Conservation (phyloP, 164 flowering plant species). For the Pachysandra terminalis region DNA sequence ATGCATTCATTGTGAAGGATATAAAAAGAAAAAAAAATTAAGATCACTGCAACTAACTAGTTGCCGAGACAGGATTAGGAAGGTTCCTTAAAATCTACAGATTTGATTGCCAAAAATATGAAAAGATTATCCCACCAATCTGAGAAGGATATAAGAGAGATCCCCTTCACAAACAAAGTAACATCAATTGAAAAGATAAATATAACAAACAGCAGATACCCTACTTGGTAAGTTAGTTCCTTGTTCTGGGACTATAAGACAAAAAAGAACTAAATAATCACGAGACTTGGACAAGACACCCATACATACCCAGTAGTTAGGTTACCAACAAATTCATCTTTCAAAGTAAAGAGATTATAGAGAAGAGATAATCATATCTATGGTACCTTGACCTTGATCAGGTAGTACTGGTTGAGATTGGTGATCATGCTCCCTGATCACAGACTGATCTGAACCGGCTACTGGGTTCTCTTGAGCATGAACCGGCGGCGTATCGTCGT, state of each 20-base stretch:
- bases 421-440: not conserved
- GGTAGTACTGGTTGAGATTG: constrained; percentile 24
- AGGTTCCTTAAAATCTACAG: no score
- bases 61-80: no score
- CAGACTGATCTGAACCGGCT: not conserved
- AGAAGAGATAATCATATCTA: not conserved
- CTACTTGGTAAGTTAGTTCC: constrained; percentile 1
- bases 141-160: no score
- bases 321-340: not conserved
- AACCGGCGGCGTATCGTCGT: constrained; percentile 1
- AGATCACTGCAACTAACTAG: no score
- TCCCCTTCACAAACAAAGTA: not conserved
- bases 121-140: no score
- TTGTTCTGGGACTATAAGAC: constrained; percentile 15
- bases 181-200: not conserved
- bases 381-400: constrained; percentile 33
- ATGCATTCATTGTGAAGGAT: no score
- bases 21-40: no score
- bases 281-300: not conserved
- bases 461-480: constrained; percentile 11
- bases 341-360: no score
- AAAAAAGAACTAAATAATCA: constrained; percentile 2
- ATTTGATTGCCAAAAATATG: no score
- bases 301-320: not conserved
- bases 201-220: no score